Percentiles rank a stretch among this genome's conserved stretches.
Evolutionary conservation across 1,284 basidiomycete genomes (phyloP).

Genomic region (Fistulinella cinereoalba): DNA sequence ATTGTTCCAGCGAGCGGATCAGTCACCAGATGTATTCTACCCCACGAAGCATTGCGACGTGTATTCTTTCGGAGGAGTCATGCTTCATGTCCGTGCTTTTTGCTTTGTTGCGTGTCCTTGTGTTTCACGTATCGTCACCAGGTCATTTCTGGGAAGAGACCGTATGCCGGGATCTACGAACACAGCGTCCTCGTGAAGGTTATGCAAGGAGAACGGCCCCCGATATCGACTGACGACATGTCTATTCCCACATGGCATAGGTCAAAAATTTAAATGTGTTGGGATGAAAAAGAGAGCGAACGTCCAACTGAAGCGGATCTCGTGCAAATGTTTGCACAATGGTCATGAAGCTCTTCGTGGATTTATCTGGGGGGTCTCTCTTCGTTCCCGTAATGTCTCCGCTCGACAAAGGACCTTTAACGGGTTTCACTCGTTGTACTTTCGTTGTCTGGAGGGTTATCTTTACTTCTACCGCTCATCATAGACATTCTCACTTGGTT

Average conservation of each 20-base stretch:
- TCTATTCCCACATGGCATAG: slow-evolving; percentile 6
- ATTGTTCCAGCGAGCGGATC: slow-evolving; percentile 17
- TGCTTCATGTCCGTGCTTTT: slow-evolving; percentile 25
- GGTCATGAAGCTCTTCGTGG: no score
- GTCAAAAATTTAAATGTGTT: slow-evolving; percentile 19
- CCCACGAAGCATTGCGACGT: slow-evolving; percentile 28
- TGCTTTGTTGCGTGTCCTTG: background rate
- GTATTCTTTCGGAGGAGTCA: slow-evolving; percentile 34
- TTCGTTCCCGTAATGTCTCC: no score
- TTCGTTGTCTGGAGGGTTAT: no score
- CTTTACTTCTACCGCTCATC: no score
- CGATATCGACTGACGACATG: slow-evolving; percentile 6
- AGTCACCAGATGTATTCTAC: slow-evolving; percentile 2
- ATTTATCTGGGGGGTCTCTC: no score
- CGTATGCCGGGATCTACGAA: slow-evolving; percentile 13
- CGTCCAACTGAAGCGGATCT: slow-evolving; percentile 20
- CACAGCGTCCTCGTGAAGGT: slow-evolving; percentile 1
- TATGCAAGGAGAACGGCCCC: slow-evolving; percentile 13
- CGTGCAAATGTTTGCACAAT: slow-evolving; percentile 13
- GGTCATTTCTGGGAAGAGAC: slow-evolving; percentile 25
- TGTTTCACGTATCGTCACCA: slow-evolving; percentile 14
- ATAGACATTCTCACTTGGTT: no score
- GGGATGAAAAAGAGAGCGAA: slow-evolving; percentile 15
- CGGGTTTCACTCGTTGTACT: no score
- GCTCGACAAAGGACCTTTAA: no score